Conservation (phyloP, 2,329 filamentous ascomycete species). For the Tolypocladium ophioglossoides region DNA sequence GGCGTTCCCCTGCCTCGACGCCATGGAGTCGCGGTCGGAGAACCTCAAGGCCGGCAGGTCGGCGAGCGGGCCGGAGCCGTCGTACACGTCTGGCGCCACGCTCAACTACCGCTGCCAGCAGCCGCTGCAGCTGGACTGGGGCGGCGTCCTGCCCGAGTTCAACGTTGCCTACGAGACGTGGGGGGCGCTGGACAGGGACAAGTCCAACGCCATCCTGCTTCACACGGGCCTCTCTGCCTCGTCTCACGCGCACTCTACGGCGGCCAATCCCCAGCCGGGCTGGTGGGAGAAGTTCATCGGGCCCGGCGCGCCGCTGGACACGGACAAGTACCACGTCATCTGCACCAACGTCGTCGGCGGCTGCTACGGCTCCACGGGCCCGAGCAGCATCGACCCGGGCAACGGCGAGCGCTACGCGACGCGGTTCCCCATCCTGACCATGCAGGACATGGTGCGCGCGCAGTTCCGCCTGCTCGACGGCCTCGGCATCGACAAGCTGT, state of each 20-base stretch:
- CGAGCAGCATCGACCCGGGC: conserved; percentile 75
- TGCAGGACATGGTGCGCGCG: conserved; percentile 95
- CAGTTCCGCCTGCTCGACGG: conserved; percentile 82
- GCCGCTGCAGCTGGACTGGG: conserved; percentile 84
- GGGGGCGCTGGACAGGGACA: conserved; percentile 70
- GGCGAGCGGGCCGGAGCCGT: conserved; percentile 77
- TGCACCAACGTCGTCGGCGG: conserved; percentile 96
- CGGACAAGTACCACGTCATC: conserved; percentile 82
- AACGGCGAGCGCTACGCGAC: conserved; percentile 87
- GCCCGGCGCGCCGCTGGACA: conserved; percentile 74
- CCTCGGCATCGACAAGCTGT: conserved; percentile 66
- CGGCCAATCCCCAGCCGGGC: conserved; percentile 72
- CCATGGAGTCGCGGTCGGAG: conserved; percentile 67
- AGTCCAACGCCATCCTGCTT: conserved; percentile 80
- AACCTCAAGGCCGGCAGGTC: conserved; percentile 54
- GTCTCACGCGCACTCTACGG: conserved; percentile 91
- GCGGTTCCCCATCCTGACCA: conserved; percentile 86
- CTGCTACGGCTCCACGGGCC: conserved; percentile 92
- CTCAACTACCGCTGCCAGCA: conserved; percentile 63
- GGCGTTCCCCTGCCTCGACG: conserved; percentile 84
- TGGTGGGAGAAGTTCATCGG: conserved; percentile 99
- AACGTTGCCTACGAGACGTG: conserved; percentile 89
- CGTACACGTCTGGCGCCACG: conserved; percentile 85
- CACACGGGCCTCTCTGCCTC: conserved; percentile 96
- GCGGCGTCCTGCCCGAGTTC: conserved; percentile 80